A percentile compares a stretch with the other conserved stretches of the same genome.
phyloP scores from a whole-genome alignment of 2,329 filamentous ascomycete genomes.

The Neonectria punicea region DNA sequence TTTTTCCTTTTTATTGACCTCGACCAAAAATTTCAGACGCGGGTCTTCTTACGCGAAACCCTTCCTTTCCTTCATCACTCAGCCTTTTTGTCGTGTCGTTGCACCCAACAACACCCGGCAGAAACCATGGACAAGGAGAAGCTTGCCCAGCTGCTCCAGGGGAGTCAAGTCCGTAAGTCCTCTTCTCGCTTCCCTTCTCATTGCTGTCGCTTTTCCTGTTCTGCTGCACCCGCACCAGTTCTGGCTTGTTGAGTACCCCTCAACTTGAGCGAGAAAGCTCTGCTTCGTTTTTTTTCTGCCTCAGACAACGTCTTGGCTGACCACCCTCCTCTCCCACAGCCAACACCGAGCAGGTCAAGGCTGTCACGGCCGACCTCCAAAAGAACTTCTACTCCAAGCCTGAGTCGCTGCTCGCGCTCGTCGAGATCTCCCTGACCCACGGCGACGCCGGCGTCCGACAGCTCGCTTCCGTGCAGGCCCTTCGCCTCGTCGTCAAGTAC shows the following conservation, averaged over 20 bases:
- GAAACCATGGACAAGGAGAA: slow-evolving; percentile 66
- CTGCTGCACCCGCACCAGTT: slow-evolving; percentile 1
- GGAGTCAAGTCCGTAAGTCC: slow-evolving; percentile 84
- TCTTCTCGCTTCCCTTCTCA: background rate
- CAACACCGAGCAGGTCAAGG: slow-evolving; percentile 89
- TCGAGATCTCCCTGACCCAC: slow-evolving; percentile 89
- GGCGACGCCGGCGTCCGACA: slow-evolving; percentile 80
- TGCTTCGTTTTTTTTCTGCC: slow-evolving; percentile 12
- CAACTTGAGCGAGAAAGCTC: background rate
- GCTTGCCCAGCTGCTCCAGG: slow-evolving; percentile 87
- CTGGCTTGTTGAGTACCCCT: background rate
- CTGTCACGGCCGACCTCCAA: slow-evolving; percentile 88
- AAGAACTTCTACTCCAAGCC: slow-evolving; percentile 93
- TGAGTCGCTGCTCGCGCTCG: slow-evolving; percentile 83
- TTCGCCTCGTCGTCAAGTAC: slow-evolving; percentile 84
- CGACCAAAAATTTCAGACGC: slow-evolving; percentile 23
- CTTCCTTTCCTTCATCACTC: slow-evolving; percentile 23
- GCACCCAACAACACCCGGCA: slow-evolving; percentile 32
- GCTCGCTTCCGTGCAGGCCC: slow-evolving; percentile 89
- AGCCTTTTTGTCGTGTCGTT: slow-evolving; percentile 38
- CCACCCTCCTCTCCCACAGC: slow-evolving; percentile 62
- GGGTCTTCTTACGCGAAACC: slow-evolving; percentile 13
- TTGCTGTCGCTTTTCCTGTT: slow-evolving; percentile 10
- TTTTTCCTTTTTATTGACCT: slow-evolving; percentile 4
- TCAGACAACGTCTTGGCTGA: slow-evolving; percentile 26